These are phyloP conservation scores for Cylindrotheca fusiformis DNA, from an alignment of 108 stramenopile species.

Conservation along the genomic window DNA sequence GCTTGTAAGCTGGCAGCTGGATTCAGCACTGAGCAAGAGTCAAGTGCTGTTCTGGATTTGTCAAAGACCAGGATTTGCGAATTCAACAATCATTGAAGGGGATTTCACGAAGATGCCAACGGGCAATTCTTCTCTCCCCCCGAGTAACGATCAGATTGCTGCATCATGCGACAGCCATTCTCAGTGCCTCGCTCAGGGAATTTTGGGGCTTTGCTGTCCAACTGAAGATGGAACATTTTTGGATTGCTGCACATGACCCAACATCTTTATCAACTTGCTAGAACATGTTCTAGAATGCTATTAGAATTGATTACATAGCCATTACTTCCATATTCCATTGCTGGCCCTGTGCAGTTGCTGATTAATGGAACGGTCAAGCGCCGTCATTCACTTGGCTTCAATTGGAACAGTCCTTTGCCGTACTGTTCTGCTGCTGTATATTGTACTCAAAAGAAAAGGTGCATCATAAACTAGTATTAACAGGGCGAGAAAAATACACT, in stretches of 20 bases:
- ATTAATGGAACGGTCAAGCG: no score
- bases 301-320: no score
- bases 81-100: neutral
- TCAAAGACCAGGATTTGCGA: constrained; percentile 48
- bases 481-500: no score
- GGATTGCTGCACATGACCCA: constrained; percentile 41
- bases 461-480: no score
- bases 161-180: constrained; percentile 2
- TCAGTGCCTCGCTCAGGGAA: constrained; percentile 22
- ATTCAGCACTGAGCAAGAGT: constrained; percentile 77
- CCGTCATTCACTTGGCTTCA: no score
- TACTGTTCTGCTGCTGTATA: no score
- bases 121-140: neutral
- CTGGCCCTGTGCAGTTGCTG: no score
- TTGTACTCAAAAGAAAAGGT: no score
- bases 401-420: no score
- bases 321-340: no score
- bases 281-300: no score
- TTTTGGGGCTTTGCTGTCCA: constrained; percentile 45
- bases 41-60: constrained; percentile 76
- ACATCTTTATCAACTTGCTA: no score
- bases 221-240: constrained; percentile 23
- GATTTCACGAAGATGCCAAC: constrained; percentile 1
- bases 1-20: constrained; percentile 64
- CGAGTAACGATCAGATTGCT: neutral